phyloP scores from a whole-genome alignment of 2,329 filamentous ascomycete species.

The Aspergillus pseudotamarii region DNA sequence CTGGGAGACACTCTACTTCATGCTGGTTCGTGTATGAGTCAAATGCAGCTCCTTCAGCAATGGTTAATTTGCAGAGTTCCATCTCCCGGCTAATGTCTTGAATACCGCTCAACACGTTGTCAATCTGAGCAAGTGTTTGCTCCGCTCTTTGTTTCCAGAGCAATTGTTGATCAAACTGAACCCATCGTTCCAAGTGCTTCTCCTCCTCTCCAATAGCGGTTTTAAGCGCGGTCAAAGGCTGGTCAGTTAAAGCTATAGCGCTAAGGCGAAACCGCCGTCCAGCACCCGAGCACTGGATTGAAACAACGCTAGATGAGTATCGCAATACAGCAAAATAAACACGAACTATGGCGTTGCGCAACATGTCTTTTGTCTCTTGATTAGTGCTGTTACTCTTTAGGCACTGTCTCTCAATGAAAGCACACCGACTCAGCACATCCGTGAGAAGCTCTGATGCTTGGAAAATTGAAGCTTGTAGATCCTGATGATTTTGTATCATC shows the following conservation, averaged over 20 bases:
- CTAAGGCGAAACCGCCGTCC: neutral
- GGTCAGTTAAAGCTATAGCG: neutral
- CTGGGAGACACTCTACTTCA: constrained; percentile 24
- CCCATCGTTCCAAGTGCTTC: neutral
- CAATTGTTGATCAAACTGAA: neutral
- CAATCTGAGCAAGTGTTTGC: neutral
- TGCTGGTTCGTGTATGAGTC: constrained; percentile 18
- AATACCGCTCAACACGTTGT: neutral
- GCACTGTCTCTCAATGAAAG: neutral
- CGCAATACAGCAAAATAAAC: neutral
- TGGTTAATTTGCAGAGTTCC: neutral
- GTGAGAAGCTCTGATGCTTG: neutral
- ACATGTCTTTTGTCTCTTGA: neutral
- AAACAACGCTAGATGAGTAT: neutral
- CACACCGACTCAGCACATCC: neutral
- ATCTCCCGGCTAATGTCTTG: neutral
- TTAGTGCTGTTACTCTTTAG: neutral
- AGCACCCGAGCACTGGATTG: neutral
- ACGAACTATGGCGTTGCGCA: neutral
- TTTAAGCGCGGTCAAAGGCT: neutral
- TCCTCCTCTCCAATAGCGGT: neutral
- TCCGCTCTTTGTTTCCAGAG: neutral
- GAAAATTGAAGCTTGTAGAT: neutral
- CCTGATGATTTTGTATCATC: neutral
- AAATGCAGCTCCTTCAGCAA: constrained; percentile 15